These are phyloP conservation scores for Perkinsus marinus DNA, from an alignment of 169 alveolate species.

Conservation along the genomic window DNA sequence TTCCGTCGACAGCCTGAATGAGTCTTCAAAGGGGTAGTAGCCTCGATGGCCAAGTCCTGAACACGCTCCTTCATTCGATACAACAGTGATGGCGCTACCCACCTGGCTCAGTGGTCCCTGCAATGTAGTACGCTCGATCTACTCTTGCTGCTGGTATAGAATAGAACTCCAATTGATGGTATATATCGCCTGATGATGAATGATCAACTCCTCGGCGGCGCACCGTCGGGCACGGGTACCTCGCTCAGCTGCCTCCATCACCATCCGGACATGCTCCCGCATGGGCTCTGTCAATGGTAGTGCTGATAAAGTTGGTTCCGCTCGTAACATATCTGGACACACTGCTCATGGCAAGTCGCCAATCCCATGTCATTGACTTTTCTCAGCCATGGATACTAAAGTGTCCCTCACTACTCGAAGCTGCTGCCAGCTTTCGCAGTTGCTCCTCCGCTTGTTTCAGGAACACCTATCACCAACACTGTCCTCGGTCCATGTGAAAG, in stretches of 20 bases:
- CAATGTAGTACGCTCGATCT: background rate
- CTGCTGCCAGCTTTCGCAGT: background rate
- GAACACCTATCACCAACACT: background rate
- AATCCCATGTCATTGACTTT: background rate
- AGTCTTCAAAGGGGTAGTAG: background rate
- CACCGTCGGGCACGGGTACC: no score
- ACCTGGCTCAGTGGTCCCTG: background rate
- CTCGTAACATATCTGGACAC: background rate
- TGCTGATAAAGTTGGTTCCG: background rate
- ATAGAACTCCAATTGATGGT: background rate
- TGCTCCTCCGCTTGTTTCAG: background rate
- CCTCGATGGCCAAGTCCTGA: background rate
- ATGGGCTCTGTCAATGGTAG: background rate
- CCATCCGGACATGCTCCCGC: background rate
- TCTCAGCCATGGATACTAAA: no score
- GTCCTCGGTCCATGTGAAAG: background rate
- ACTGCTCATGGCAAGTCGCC: background rate
- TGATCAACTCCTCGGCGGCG: background rate
- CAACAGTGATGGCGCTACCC: background rate
- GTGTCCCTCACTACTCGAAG: background rate
- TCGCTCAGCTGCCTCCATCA: background rate
- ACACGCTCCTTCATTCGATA: background rate
- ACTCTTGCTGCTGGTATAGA: background rate
- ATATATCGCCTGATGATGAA: background rate
- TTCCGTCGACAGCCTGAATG: background rate